Conservation (phyloP, 495 filamentous ascomycete species). For the Xanthoparmelia taractica region DNA sequence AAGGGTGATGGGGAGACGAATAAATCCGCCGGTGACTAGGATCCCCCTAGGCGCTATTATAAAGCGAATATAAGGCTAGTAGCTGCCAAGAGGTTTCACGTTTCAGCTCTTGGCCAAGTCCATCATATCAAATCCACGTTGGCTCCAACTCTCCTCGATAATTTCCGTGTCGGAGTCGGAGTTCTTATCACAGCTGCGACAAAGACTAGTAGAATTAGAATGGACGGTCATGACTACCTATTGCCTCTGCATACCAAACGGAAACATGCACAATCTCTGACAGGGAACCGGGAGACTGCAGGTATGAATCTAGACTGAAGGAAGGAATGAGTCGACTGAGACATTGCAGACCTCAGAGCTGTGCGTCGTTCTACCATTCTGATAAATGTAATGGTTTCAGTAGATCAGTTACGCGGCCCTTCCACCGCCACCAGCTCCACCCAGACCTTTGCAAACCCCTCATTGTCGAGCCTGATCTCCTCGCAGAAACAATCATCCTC, state of each 20-base stretch:
- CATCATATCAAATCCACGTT: neutral
- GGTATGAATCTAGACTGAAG: no score
- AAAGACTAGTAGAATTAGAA: neutral
- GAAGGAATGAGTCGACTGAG: neutral
- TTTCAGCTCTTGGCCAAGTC: neutral
- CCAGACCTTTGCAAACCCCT: conserved; percentile 10
- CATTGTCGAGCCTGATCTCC: neutral
- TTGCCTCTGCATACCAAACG: no score
- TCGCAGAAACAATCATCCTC: neutral
- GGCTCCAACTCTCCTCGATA: neutral
- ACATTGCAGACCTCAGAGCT: neutral
- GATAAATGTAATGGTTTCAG: neutral
- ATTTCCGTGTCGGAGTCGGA: neutral
- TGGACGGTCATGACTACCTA: no score
- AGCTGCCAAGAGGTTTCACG: neutral
- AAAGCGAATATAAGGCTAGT: neutral
- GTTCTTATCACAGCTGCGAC: neutral
- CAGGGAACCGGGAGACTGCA: neutral
- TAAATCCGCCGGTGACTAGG: neutral
- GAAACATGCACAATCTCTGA: no score
- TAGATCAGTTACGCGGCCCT: neutral
- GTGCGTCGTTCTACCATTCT: neutral
- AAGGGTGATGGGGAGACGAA: no score
- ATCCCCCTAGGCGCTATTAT: neutral
- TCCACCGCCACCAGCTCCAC: neutral